Evolutionary conservation across 768 basidiomycete species (phyloP), one percentile per base, ranked within the genome.

Genomic region (Neoboletus magnificus): DNA sequence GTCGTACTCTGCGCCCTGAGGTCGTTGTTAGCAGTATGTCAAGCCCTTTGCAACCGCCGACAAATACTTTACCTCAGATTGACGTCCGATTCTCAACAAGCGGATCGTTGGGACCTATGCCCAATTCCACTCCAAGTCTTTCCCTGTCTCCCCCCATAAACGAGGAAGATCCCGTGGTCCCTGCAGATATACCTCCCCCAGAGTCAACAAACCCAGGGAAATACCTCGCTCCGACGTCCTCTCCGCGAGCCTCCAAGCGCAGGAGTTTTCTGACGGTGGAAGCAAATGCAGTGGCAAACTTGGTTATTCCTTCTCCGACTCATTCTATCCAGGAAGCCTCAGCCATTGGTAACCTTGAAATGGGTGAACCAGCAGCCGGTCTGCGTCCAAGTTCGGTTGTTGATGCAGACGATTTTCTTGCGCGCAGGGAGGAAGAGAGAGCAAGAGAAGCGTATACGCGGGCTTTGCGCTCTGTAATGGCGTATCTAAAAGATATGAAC

Each of bases 401-500:
- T 54, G 86, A 86, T 48, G 22, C 44, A 23, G 59, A 66, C 37
- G 78, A 81, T 46, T 72, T 62, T 41, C 39, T 75, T 50, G 68
- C 79, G 51, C 82, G 82, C 36, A 81, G 80, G 52, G 89, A 91
- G 72, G 86, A 87, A 69, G 88, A 89, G 57, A 78, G 84, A 32
- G 81, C 78, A 18, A 79, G 83, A 30, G 89, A 91, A 65, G 79
- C 83, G 30, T 87, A 88, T 67, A 85, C 83, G 64, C 81, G 89
- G 42, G 93, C 92, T 32, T 78, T 99, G 50, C 83, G 91, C 52
- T 89, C 91, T 11, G 84, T 99, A 18, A 95, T 98, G 89, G 92
- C 93, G 8, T 99, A 98, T 71, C 80, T 99, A 20, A 85, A 86
- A 64, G 97, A 99, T 64, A 88, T 99, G 84, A 89, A 94, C 66